Base-by-base conservation (phyloP, 2,329 filamentous ascomycete species). In the Beauveria varroae region DNA sequence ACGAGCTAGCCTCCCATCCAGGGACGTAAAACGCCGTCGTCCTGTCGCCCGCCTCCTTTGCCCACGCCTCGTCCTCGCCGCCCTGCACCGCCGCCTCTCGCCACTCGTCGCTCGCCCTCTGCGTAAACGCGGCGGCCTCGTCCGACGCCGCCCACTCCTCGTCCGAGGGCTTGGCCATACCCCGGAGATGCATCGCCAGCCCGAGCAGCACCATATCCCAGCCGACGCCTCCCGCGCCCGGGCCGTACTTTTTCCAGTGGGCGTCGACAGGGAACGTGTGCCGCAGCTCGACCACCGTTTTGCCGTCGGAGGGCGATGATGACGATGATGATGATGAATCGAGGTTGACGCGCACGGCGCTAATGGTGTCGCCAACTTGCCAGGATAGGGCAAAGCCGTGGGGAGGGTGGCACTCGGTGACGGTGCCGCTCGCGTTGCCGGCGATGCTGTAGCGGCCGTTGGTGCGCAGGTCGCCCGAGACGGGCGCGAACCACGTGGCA, bases 371-470 rank as follows among this genome's bases (percentile, higher is more conserved):
- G 51, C 51, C 51, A 16, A 55, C 24, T 44, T 61, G 51, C 58
- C 51, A 61, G 5, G 58, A 55, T 10, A 56, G 28, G 16, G 51
- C 58, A 22, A 49, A 61, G 43, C 44, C 30, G 16, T 46, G 14
- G 28, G 28, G 30, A 3, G 56, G 56, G 16, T 44, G 16, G 58
- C 58, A 56, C 41, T 54, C 51, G 22, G 58, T 56, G 51, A 61
- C 44, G 37, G 50, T 49, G 51, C 51, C 58, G 58, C 30, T 18
- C 9, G 52, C 51, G 43, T 55, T 55, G 51, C 58, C 58, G 5
- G 41, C 43, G 58, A 61, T 55, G 43, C 43, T 43, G 34, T 61
- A 61, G 51, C 34, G 58, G 5, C 58, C 58, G 51, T 61, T 61
- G n/a, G 43, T 22, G 22, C 58, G 51, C 22, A 61, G 34, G 58